Percentiles rank a stretch among this genome's conserved stretches.
Conservation (phyloP, 2,329 filamentous ascomycete genomes). For the Piedraia hortae region DNA sequence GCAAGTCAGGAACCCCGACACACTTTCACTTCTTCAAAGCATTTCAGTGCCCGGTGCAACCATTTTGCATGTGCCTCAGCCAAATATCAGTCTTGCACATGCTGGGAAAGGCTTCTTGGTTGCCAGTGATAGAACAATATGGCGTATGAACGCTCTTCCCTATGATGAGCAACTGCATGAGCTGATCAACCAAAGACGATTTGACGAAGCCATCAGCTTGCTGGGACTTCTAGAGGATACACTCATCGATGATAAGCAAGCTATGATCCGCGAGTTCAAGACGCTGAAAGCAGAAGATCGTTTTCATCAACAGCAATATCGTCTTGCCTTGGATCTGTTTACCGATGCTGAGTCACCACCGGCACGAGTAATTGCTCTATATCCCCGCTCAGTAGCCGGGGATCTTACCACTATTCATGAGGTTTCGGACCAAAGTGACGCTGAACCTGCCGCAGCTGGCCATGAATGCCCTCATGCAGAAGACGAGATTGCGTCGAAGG, state of each 20-base stretch:
- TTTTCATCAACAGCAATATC: slow-evolving; percentile 60
- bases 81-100: slow-evolving; percentile 80
- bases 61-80: slow-evolving; percentile 72
- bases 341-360: slow-evolving; percentile 73
- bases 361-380: slow-evolving; percentile 62
- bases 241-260: slow-evolving; percentile 53
- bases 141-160: slow-evolving; percentile 82
- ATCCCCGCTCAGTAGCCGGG: slow-evolving; percentile 60
- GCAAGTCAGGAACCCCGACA: slow-evolving; percentile 81
- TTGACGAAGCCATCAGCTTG: slow-evolving; percentile 81
- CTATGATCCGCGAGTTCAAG: slow-evolving; percentile 59
- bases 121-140: slow-evolving; percentile 68
- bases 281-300: slow-evolving; percentile 71
- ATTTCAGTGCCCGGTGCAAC: slow-evolving; percentile 58
- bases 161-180: slow-evolving; percentile 77
- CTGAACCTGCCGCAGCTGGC: slow-evolving; percentile 3
- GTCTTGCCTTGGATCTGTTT: slow-evolving; percentile 70
- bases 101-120: slow-evolving; percentile 90
- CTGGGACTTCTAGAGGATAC: slow-evolving; percentile 80
- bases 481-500: slow-evolving; percentile 6
- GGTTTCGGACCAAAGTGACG: slow-evolving; percentile 16
- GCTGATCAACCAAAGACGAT: slow-evolving; percentile 41
- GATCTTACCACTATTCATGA: slow-evolving; percentile 38
- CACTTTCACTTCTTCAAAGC: slow-evolving; percentile 64
- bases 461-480: background rate